These are phyloP conservation scores for Metarhizium robertsii DNA, from an alignment of 2,329 filamentous ascomycete genomes.

Conservation along the genomic window DNA sequence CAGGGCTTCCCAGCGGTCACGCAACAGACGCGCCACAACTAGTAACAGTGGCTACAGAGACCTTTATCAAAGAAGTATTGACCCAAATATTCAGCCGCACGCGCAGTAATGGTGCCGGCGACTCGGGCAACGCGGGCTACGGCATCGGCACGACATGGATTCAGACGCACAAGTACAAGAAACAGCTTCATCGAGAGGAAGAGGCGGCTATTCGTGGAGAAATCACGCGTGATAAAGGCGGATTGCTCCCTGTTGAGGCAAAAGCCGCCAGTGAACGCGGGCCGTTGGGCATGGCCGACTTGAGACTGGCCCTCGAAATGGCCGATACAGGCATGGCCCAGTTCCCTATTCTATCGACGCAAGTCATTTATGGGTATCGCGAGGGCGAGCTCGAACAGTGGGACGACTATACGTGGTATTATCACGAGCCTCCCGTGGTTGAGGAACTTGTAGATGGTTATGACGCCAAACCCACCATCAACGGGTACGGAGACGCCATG, in stretches of 20 bases:
- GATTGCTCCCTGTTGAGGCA: slow-evolving; percentile 71
- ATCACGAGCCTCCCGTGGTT: slow-evolving; percentile 22
- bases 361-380: slow-evolving; percentile 60
- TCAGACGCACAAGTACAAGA: slow-evolving; percentile 69
- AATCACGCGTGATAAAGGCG: slow-evolving; percentile 62
- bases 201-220: slow-evolving; percentile 64
- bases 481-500: slow-evolving; percentile 47
- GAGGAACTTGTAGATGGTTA: slow-evolving; percentile 18
- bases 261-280: slow-evolving; percentile 64
- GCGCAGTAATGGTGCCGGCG: slow-evolving; percentile 54
- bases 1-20: slow-evolving; percentile 51
- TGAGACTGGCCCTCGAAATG: slow-evolving; percentile 66
- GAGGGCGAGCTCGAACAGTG: slow-evolving; percentile 68
- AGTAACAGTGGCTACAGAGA: slow-evolving; percentile 56
- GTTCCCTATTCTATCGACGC: slow-evolving; percentile 65
- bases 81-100: slow-evolving; percentile 55
- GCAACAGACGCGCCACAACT: slow-evolving; percentile 51
- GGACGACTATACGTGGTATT: slow-evolving; percentile 48
- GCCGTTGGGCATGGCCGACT: slow-evolving; percentile 66
- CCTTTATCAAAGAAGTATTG: slow-evolving; percentile 57
- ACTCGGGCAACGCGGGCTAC: slow-evolving; percentile 51
- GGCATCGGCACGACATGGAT: slow-evolving; percentile 62
- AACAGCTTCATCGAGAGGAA: slow-evolving; percentile 69
- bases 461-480: slow-evolving; percentile 27
- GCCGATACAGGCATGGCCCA: slow-evolving; percentile 67